phyloP scores from a whole-genome alignment of 768 basidiomycete species.

The Suillus weaverae region DNA sequence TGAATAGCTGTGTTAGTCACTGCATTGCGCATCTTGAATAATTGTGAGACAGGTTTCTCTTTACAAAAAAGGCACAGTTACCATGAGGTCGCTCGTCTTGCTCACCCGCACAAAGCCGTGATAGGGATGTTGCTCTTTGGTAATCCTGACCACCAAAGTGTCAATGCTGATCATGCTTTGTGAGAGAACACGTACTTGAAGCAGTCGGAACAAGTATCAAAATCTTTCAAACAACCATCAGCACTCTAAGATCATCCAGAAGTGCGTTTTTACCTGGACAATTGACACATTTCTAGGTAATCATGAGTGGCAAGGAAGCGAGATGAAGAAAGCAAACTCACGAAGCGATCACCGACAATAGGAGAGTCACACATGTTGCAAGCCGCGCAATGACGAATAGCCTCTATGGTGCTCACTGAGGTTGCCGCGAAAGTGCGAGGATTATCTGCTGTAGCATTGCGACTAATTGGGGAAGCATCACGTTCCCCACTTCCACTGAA shows the following conservation, averaged over 20 bases:
- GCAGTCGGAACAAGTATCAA: constrained; percentile 72
- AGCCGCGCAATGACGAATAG: constrained; percentile 57
- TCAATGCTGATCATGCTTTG: not conserved
- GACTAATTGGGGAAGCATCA: constrained; percentile 12
- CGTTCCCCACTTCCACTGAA: constrained; percentile 42
- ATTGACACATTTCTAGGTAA: constrained; percentile 66
- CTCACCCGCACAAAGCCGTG: constrained; percentile 72
- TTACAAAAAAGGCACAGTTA: constrained; percentile 32
- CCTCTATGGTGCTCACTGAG: constrained; percentile 7
- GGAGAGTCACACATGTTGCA: constrained; percentile 79
- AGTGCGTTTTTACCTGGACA: constrained; percentile 50
- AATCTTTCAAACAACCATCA: constrained; percentile 45
- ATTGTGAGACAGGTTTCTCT: not conserved
- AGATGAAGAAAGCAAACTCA: constrained; percentile 37
- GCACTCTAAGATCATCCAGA: not conserved
- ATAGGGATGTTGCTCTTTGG: constrained; percentile 68
- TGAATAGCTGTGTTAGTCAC: constrained; percentile 37
- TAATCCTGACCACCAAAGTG: constrained; percentile 46
- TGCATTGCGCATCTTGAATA: constrained; percentile 31
- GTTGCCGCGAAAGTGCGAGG: not conserved
- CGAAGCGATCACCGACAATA: constrained; percentile 72
- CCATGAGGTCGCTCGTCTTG: constrained; percentile 56
- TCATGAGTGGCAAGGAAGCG: constrained; percentile 6
- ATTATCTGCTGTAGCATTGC: constrained; percentile 2
- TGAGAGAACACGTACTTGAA: constrained; percentile 47